phyloP scores from a whole-genome alignment of 116 monocot genomes.

The Papilionanthe hybrid region DNA sequence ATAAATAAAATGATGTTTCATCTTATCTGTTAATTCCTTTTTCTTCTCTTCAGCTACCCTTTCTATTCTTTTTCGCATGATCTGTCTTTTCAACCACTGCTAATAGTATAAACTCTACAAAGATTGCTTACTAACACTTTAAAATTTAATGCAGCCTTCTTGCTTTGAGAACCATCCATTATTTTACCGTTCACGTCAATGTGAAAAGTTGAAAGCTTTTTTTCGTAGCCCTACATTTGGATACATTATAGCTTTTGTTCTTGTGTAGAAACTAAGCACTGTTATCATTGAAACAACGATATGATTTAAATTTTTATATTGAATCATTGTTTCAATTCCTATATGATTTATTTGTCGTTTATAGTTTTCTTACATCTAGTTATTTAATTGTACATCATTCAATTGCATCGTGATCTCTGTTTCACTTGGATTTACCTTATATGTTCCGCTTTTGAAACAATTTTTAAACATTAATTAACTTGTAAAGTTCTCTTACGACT shows the following conservation, averaged over 20 bases:
- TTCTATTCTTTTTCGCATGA: too few species aligned
- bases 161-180: slow-evolving; percentile 78
- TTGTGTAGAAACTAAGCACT: slow-evolving; percentile 72
- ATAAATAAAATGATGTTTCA: too few species aligned
- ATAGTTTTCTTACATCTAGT: background rate
- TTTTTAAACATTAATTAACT: background rate
- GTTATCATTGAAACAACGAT: slow-evolving; percentile 98
- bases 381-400: background rate
- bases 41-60: too few species aligned
- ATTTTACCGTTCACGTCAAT: slow-evolving; percentile 72
- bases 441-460: background rate
- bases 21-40: too few species aligned
- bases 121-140: slow-evolving; percentile 3
- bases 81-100: background rate
- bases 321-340: background rate
- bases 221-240: slow-evolving; percentile 67
- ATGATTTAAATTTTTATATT: slow-evolving; percentile 11
- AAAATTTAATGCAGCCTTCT: slow-evolving; percentile 60
- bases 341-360: slow-evolving; percentile 3
- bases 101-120: background rate
- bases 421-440: background rate
- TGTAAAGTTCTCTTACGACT: too few species aligned
- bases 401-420: background rate
- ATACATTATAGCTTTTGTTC: slow-evolving; percentile 61
- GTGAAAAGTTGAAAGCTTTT: slow-evolving; percentile 75